A percentile compares a stretch with the other conserved stretches of the same genome.
Conservation (phyloP, 805 yeast species). For the Naumovozyma dairenensis region DNA sequence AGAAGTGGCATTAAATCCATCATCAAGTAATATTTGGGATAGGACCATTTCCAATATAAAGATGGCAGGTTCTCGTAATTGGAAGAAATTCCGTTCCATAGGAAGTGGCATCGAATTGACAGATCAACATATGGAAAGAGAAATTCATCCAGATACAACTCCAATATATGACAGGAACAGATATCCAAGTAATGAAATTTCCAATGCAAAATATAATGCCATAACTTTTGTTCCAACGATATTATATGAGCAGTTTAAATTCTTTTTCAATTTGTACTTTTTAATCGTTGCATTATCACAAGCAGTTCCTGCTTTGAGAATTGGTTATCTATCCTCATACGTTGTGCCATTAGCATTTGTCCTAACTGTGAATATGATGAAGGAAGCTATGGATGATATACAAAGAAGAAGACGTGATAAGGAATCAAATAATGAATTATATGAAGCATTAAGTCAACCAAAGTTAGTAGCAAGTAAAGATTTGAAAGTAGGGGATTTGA, state of each 20-base stretch:
- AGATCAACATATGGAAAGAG: conserved; percentile 30
- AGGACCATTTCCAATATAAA: background rate
- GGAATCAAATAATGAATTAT: conserved; percentile 78
- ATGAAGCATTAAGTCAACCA: conserved; percentile 51
- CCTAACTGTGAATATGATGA: conserved; percentile 81
- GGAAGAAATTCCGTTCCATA: conserved; percentile 6
- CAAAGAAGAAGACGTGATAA: conserved; percentile 81
- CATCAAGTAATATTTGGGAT: conserved; percentile 2
- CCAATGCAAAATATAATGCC: conserved; percentile 90
- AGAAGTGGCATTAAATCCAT: background rate
- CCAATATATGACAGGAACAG: conserved; percentile 27
- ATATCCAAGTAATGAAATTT: conserved; percentile 65
- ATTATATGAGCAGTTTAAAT: conserved; percentile 91
- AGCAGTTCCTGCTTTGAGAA: conserved; percentile 76
- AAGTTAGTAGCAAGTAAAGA: conserved; percentile 44
- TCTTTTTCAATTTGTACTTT: conserved; percentile 89
- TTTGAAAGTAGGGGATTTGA: conserved; percentile 78
- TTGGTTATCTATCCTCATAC: conserved; percentile 88
- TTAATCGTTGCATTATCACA: conserved; percentile 90
- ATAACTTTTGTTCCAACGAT: conserved; percentile 80
- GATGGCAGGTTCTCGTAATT: background rate
- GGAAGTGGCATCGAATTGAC: conserved; percentile 11
- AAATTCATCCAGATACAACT: conserved; percentile 36
- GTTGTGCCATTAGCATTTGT: conserved; percentile 93
- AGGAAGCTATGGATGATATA: conserved; percentile 92